Percentiles rank a stretch among this genome's conserved stretches.
These are phyloP conservation scores for Odontarrhena argentea DNA, from an alignment of 345 rosid species.

Conservation along the genomic window DNA sequence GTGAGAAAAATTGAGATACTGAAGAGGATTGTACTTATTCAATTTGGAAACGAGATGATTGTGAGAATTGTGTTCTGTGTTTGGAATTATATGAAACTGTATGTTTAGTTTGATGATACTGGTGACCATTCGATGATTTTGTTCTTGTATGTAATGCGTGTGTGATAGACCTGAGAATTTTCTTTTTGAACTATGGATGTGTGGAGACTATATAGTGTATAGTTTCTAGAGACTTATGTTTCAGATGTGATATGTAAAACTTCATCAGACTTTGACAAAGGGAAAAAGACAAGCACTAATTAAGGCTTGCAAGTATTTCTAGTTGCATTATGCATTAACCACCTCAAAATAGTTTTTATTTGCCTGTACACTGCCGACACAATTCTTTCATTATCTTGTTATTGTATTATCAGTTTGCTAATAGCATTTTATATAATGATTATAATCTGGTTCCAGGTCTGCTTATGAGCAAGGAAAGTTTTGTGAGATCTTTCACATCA, in stretches of 20 bases:
- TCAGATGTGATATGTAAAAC: neutral
- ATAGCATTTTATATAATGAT: neutral
- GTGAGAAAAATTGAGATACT: neutral
- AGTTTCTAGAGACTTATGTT: conserved; percentile 14
- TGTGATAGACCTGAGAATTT: conserved; percentile 5
- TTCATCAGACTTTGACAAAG: conserved; percentile 1
- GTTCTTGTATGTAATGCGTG: neutral
- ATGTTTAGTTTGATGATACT: neutral
- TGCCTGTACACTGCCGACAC: conserved; percentile 11
- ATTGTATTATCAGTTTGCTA: conserved; percentile 1
- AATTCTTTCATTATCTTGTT: conserved; percentile 10
- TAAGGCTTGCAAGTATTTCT: neutral
- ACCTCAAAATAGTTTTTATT: conserved; percentile 6
- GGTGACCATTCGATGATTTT: neutral
- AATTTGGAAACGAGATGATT: neutral
- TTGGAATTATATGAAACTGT: neutral
- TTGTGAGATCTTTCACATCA: conserved; percentile 71
- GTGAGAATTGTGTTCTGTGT: conserved; percentile 6
- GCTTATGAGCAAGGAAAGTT: conserved; percentile 78
- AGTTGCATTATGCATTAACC: conserved; percentile 15
- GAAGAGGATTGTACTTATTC: neutral
- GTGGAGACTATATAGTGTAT: conserved; percentile 7
- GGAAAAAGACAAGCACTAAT: neutral
- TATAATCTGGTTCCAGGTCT: conserved; percentile 47
- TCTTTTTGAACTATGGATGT: neutral